These are phyloP conservation scores for Pythium utonaiense DNA, from an alignment of 352 stramenopile species.

Conservation along the genomic window DNA sequence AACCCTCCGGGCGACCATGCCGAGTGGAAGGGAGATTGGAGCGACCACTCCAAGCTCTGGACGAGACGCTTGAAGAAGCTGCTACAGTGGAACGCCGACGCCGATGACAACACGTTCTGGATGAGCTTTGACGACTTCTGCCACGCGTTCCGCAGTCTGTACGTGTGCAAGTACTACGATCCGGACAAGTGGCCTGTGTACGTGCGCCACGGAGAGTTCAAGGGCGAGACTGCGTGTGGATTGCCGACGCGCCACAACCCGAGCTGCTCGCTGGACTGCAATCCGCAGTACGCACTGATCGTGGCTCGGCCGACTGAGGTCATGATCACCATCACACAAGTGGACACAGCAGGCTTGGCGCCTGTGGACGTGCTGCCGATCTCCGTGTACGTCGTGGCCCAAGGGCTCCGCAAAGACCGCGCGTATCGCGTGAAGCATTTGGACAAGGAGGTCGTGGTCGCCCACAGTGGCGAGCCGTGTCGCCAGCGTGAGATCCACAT, in stretches of 20 bases:
- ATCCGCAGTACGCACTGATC: conserved; percentile 85
- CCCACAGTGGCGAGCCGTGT: conserved; percentile 70
- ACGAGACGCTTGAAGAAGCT: conserved; percentile 85
- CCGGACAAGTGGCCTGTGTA: conserved; percentile 70
- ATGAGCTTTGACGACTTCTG: conserved; percentile 96
- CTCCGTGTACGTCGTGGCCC: conserved; percentile 66
- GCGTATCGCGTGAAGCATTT: conserved; percentile 61
- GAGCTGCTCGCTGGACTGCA: conserved; percentile 74
- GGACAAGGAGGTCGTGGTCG: conserved; percentile 65
- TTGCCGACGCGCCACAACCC: conserved; percentile 86
- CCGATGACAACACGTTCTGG: conserved; percentile 92
- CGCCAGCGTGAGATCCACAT: conserved; percentile 74
- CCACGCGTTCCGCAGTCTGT: conserved; percentile 87
- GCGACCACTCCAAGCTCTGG: conserved; percentile 88
- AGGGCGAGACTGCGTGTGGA: conserved; percentile 67
- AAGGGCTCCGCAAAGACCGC: conserved; percentile 45
- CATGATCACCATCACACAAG: conserved; percentile 82
- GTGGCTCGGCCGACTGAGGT: conserved; percentile 81
- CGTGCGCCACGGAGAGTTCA: conserved; percentile 51
- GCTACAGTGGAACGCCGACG: conserved; percentile 54
- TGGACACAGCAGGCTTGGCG: conserved; percentile 59
- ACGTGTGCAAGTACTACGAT: conserved; percentile 92
- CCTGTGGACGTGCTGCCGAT: conserved; percentile 64
- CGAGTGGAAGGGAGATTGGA: conserved; percentile 94
- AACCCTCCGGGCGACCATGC: conserved; percentile 91